A percentile compares a stretch with the other conserved stretches of the same genome.
Conservation (phyloP, 2,329 filamentous ascomycete genomes). For the Gaeumannomyces sp. region DNA sequence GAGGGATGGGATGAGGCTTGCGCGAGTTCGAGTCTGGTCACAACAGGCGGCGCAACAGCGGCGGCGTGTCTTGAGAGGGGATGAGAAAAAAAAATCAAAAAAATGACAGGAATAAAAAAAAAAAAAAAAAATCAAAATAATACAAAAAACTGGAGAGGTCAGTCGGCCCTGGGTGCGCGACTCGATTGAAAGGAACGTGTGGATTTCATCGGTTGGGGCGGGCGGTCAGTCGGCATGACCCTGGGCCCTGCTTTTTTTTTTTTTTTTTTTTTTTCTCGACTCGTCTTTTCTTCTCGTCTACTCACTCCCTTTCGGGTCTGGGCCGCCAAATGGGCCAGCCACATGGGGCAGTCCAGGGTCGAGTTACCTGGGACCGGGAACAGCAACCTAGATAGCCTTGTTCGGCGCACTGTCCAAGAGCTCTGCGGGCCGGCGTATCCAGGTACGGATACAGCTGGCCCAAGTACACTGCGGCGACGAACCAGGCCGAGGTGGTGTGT, state of each 20-base stretch:
- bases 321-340: not conserved
- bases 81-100: too few species aligned
- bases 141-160: not conserved
- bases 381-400: not conserved
- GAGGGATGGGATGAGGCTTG: not conserved
- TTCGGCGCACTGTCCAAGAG: not conserved
- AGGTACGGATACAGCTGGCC: not conserved
- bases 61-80: not conserved
- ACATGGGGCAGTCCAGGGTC: not conserved
- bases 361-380: not conserved
- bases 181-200: constrained; percentile 1
- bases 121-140: not conserved
- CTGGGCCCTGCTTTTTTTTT: not conserved
- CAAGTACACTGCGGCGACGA: not conserved
- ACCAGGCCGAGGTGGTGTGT: not conserved
- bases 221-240: constrained; percentile 6
- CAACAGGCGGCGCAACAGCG: not conserved
- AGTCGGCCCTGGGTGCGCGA: not conserved
- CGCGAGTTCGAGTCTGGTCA: not conserved
- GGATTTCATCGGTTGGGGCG: not conserved
- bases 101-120: too few species aligned
- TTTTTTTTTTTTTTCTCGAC: not conserved
- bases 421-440: not conserved
- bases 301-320: not conserved
- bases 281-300: not conserved